Conservation (phyloP, 2,329 filamentous ascomycete species). For the Sclerotinia borealis region DNA sequence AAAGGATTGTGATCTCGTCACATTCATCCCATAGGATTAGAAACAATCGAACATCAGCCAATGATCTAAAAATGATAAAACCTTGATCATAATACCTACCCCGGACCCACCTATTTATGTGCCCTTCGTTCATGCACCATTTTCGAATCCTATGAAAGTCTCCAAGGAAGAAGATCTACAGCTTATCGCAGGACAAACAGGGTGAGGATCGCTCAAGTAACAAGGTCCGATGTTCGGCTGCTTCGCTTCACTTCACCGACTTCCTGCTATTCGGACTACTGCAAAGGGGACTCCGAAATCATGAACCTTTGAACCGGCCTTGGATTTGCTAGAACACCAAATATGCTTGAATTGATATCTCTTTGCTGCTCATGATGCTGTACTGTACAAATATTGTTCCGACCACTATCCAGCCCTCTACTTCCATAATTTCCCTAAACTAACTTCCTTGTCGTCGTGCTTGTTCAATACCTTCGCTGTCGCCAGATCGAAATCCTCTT, state of each 20-base stretch:
- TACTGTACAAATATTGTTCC: slow-evolving; percentile 29
- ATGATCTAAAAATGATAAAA: neutral
- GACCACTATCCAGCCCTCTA: slow-evolving; percentile 34
- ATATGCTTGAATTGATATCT: slow-evolving; percentile 10
- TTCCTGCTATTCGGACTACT: neutral
- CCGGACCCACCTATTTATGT: neutral
- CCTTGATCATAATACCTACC: neutral
- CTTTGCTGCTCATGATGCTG: slow-evolving; percentile 22
- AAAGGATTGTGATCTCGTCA: no score
- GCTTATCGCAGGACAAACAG: neutral
- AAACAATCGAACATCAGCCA: neutral
- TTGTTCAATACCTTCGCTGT: slow-evolving; percentile 99
- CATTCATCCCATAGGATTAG: neutral
- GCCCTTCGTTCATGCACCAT: slow-evolving; percentile 1
- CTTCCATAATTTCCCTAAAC: slow-evolving; percentile 82
- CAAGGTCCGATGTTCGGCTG: neutral
- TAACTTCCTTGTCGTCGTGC: slow-evolving; percentile 97
- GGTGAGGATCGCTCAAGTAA: slow-evolving; percentile 3
- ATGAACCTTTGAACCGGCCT: neutral
- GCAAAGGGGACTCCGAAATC: neutral
- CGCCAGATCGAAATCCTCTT: slow-evolving; percentile 97
- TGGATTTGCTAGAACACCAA: neutral
- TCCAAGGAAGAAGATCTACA: neutral
- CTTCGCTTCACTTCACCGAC: neutral
- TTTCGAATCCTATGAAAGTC: neutral